These are phyloP conservation scores for Penicillium arizonense DNA, from an alignment of 495 filamentous ascomycete species.

Conservation along the genomic window DNA sequence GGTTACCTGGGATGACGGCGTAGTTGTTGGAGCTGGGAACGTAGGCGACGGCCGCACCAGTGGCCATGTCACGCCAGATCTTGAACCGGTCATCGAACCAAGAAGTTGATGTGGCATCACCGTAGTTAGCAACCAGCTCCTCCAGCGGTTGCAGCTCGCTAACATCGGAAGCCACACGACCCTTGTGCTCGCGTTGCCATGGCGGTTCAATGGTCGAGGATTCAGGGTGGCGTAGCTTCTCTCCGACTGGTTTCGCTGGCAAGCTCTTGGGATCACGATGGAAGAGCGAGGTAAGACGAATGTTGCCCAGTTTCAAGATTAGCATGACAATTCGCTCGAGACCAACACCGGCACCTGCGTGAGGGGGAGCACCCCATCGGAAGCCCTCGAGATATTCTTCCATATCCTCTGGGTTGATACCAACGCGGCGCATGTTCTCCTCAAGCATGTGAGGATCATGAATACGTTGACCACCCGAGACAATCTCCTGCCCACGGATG, in stretches of 20 bases:
- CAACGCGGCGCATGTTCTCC: conserved; percentile 70
- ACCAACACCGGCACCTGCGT: conserved; percentile 88
- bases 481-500: conserved; percentile 89
- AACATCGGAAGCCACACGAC: conserved; percentile 35
- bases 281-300: conserved; percentile 81
- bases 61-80: conserved; percentile 74
- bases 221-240: conserved; percentile 70
- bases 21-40: conserved; percentile 69
- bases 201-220: conserved; percentile 68
- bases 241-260: conserved; percentile 53
- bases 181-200: conserved; percentile 48
- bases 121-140: conserved; percentile 84
- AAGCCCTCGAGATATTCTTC: conserved; percentile 88
- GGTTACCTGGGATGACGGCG: conserved; percentile 77
- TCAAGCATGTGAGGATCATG: conserved; percentile 74
- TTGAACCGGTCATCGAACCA: conserved; percentile 82
- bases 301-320: conserved; percentile 80
- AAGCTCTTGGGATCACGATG: conserved; percentile 80
- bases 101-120: conserved; percentile 82
- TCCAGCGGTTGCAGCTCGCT: conserved; percentile 68
- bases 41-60: conserved; percentile 77
- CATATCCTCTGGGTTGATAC: conserved; percentile 74
- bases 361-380: conserved; percentile 82
- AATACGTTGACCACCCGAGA: conserved; percentile 88
- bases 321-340: conserved; percentile 86